A percentile compares a stretch with the other conserved stretches of the same genome.
Conservation (phyloP, 805 yeast genomes). For the Pichia cephalocereana region DNA sequence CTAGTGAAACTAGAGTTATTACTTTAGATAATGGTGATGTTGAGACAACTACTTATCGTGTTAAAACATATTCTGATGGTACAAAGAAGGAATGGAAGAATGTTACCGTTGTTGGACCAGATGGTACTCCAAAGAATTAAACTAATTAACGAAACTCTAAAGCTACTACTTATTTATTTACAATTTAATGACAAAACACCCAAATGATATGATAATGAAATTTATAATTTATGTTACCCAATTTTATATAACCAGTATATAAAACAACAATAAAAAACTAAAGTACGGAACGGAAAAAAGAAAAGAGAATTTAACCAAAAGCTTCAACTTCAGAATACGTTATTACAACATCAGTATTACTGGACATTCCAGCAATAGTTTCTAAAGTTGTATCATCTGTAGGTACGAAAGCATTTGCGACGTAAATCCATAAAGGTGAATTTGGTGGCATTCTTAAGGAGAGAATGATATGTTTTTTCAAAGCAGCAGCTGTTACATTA, state of each 20-base stretch:
- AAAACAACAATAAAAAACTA: not conserved
- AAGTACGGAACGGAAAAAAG: not conserved
- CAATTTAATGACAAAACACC: no score
- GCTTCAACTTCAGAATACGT: slow-evolving; percentile 40
- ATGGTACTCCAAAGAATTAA: slow-evolving; percentile 3
- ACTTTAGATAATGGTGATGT: slow-evolving; percentile 34
- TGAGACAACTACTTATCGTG: slow-evolving; percentile 24
- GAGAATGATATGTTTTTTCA: slow-evolving; percentile 38
- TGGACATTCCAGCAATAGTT: slow-evolving; percentile 28
- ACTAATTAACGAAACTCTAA: not conserved
- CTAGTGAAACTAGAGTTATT: slow-evolving; percentile 28
- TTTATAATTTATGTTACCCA: no score
- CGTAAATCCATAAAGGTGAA: slow-evolving; percentile 28
- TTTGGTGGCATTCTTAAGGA: slow-evolving; percentile 16
- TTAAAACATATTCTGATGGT: slow-evolving; percentile 7
- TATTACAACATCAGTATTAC: slow-evolving; percentile 30
- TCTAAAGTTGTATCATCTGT: slow-evolving; percentile 35
- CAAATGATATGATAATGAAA: no score
- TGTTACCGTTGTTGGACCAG: slow-evolving; percentile 6
- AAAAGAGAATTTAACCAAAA: slow-evolving; percentile 27
- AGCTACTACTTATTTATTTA: not conserved
- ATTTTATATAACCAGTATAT: not conserved
- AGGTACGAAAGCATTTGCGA: slow-evolving; percentile 38
- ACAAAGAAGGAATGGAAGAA: slow-evolving; percentile 4
- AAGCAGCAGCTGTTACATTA: slow-evolving; percentile 11